A percentile compares a stretch with the other conserved stretches of the same genome.
Conservation (phyloP, 2,329 filamentous ascomycete species). For the Claviceps sp. region DNA sequence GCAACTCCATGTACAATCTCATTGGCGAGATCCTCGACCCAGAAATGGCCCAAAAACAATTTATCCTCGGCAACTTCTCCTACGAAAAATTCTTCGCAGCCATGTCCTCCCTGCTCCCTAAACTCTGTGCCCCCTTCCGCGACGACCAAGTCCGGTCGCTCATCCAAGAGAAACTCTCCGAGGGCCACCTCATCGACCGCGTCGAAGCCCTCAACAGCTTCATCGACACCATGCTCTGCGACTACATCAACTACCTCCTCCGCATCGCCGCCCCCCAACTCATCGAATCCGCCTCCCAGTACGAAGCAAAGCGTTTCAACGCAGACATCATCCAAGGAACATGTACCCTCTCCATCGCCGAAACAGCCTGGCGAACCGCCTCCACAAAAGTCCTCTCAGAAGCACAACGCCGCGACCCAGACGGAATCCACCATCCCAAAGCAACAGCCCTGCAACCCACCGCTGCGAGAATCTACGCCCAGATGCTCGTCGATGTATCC, state of each 20-base stretch:
- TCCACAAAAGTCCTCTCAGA: constrained; percentile 52
- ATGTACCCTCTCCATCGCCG: constrained; percentile 45
- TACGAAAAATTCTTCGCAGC: constrained; percentile 70
- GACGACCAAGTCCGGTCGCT: constrained; percentile 62
- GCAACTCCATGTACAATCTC: constrained; percentile 59
- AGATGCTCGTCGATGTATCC: constrained; percentile 62
- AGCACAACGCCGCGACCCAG: constrained; percentile 53
- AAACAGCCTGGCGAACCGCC: constrained; percentile 52
- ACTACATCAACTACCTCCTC: constrained; percentile 72
- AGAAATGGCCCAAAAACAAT: constrained; percentile 56
- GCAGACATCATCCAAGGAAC: constrained; percentile 46
- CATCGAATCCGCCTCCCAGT: constrained; percentile 55
- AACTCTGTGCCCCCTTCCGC: constrained; percentile 69
- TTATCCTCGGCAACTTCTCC: constrained; percentile 59
- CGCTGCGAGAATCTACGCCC: constrained; percentile 58
- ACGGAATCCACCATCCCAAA: constrained; percentile 47
- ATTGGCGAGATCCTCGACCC: constrained; percentile 66
- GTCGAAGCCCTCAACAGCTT: constrained; percentile 63
- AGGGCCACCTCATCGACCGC: constrained; percentile 58
- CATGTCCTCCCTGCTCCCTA: constrained; percentile 62
- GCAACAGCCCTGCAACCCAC: constrained; percentile 39
- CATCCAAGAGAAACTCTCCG: constrained; percentile 44
- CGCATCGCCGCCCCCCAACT: constrained; percentile 58
- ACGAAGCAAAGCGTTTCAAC: constrained; percentile 61
- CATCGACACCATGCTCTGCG: constrained; percentile 64